These are phyloP conservation scores for Starmera pachycereana DNA, from an alignment of 805 yeast species.

Conservation along the genomic window DNA sequence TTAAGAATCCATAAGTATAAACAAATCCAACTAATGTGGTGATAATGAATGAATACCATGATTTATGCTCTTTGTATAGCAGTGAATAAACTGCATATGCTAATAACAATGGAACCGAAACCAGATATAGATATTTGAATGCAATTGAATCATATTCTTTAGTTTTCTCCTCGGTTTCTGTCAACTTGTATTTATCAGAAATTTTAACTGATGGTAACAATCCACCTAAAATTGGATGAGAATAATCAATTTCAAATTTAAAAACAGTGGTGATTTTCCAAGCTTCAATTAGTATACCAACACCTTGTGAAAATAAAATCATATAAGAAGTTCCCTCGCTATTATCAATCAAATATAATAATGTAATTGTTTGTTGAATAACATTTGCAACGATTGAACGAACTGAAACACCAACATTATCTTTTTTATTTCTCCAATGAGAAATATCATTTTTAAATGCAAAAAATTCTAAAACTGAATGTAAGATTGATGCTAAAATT, in stretches of 20 bases:
- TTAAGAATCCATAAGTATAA: slow-evolving; percentile 31
- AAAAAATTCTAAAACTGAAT: slow-evolving; percentile 27
- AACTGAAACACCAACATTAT: slow-evolving; percentile 29
- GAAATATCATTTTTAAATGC: slow-evolving; percentile 32
- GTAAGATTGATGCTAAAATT: slow-evolving; percentile 23
- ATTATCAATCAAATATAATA: slow-evolving; percentile 27
- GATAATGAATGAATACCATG: slow-evolving; percentile 32
- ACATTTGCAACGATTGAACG: slow-evolving; percentile 30
- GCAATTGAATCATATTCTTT: slow-evolving; percentile 31
- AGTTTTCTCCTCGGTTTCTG: slow-evolving; percentile 28
- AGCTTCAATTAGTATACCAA: slow-evolving; percentile 29
- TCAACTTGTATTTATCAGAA: slow-evolving; percentile 23
- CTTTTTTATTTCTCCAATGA: slow-evolving; percentile 30
- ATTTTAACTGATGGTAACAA: slow-evolving; percentile 16
- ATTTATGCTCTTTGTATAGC: slow-evolving; percentile 27
- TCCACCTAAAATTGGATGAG: slow-evolving; percentile 5
- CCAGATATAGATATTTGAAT: slow-evolving; percentile 26
- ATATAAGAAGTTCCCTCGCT: slow-evolving; percentile 28
- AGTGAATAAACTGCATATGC: slow-evolving; percentile 28
- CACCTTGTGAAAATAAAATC: slow-evolving; percentile 26
- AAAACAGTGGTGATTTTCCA: slow-evolving; percentile 31
- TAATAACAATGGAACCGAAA: slow-evolving; percentile 24
- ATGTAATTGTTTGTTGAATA: slow-evolving; percentile 28
- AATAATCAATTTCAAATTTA: slow-evolving; percentile 17
- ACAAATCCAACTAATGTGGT: slow-evolving; percentile 30